Base-by-base conservation (phyloP, 1,139 yeast species). In the Blastobotrys persicus region DNA sequence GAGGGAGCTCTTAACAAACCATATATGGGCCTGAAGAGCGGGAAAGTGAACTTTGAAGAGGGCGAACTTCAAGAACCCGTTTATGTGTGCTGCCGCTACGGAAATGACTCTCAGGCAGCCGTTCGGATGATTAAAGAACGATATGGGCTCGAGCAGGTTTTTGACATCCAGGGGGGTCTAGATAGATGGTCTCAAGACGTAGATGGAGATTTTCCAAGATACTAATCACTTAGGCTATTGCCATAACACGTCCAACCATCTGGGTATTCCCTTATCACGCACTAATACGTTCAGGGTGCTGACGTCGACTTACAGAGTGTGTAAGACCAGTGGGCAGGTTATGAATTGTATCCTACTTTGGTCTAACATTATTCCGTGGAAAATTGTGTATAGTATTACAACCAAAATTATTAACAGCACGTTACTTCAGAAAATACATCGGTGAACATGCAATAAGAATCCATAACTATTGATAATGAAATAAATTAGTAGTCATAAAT, bases 51-150 rank as follows among this genome's bases (percentile, higher is more conserved):
- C 13, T 20, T 51, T n/a, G 47, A 47, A 4, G n/a, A 31, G 13
- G 47, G 46, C 18, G 48, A 46, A 11, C 38, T 51, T 1, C 42
- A 42, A 3, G 57, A 53, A 23, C 65, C 65, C 0, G 55, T 71
- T 1, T 63, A 61, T 53, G 82, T 86, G 0, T 73, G 91, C 13
- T 92, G 99, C 66, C 76, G 98, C 35, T 83, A 75, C 63, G 99
- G 99, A 4, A 89, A 88, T 64, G 98, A 92, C 64, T 91, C 98
- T 0, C 92, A 88, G 60, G 67, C 81, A 16, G 95, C 96, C 0
- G 81, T 87, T 0, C 68, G 73, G 52, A 69, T 75, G 44, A 66
- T 92, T 44, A 70, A 74, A 44, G 80, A 77, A 12, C 68, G 73
- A 3, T 69, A 78, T 49, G 80, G 81, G 0, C 68, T 76, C 19